phyloP scores from a whole-genome alignment of 352 stramenopile genomes.

The Pythium coloratum region DNA sequence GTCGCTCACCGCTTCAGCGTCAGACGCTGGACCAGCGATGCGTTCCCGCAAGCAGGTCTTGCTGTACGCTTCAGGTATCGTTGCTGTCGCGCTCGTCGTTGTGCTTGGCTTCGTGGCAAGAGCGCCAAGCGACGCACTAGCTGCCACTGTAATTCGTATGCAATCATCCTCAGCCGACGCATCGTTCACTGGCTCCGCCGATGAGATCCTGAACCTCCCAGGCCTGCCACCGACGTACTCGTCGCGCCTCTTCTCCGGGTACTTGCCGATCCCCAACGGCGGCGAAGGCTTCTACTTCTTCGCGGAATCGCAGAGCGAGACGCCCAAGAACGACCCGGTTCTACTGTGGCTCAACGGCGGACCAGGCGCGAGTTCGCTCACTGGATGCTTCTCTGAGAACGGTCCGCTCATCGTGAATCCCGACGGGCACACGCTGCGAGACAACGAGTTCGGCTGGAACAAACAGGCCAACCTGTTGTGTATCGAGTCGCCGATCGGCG shows the following conservation, averaged over 20 bases:
- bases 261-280: slow-evolving; percentile 47
- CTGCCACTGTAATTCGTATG: background rate
- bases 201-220: slow-evolving; percentile 45
- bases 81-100: slow-evolving; percentile 7
- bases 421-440: slow-evolving; percentile 38
- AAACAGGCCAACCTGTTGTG: slow-evolving; percentile 48
- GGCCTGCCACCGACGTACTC: slow-evolving; percentile 47
- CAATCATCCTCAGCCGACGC: background rate
- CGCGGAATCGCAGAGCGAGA: slow-evolving; percentile 50
- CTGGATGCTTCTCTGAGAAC: slow-evolving; percentile 62
- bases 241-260: slow-evolving; percentile 51
- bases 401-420: slow-evolving; percentile 56
- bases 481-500: slow-evolving; percentile 53
- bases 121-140: background rate
- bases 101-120: background rate
- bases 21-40: background rate
- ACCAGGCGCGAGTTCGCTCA: slow-evolving; percentile 51
- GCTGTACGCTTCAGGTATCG: background rate
- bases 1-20: background rate
- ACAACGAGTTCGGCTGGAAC: slow-evolving; percentile 62
- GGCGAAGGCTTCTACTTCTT: slow-evolving; percentile 63
- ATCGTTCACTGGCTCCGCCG: slow-evolving; percentile 35
- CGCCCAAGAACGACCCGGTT: slow-evolving; percentile 40
- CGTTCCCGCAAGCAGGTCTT: background rate
- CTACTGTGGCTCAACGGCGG: slow-evolving; percentile 69